phyloP scores from a whole-genome alignment of 2,329 filamentous ascomycete species.

The Paraconiothyrium brasiliense region DNA sequence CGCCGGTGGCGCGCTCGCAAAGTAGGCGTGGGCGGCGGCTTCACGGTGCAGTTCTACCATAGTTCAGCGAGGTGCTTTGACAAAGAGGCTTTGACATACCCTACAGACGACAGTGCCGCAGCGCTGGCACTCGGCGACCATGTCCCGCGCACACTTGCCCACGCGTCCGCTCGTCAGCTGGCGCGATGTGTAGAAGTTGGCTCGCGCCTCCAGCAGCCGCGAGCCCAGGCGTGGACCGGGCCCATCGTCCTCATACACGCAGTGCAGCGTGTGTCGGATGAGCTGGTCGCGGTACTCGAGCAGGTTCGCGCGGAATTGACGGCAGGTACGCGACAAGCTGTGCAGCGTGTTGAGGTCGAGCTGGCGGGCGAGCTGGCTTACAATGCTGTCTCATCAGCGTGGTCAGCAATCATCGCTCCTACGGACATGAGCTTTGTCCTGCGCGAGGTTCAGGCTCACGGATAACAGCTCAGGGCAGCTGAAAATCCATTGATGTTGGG shows the following conservation, averaged over 20 bases:
- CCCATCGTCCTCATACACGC: conserved; percentile 72
- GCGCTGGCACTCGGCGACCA: conserved; percentile 83
- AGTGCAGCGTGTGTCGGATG: conserved; percentile 78
- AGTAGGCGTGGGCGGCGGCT: conserved; percentile 74
- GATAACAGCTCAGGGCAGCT: conserved; percentile 72
- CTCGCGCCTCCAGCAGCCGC: conserved; percentile 37
- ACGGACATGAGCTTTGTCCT: conserved; percentile 38
- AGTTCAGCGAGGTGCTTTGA: conserved; percentile 22
- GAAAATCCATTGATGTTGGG: conserved; percentile 69
- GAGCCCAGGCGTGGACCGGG: conserved; percentile 63
- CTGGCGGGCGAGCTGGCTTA: conserved; percentile 75
- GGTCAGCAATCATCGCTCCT: conserved; percentile 40
- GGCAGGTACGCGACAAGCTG: conserved; percentile 82
- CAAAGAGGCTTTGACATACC: conserved; percentile 61
- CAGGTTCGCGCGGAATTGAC: conserved; percentile 78
- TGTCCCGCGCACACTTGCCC: conserved; percentile 82
- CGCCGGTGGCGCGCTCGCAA: conserved; percentile 81
- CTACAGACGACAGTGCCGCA: conserved; percentile 83
- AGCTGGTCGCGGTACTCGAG: conserved; percentile 80
- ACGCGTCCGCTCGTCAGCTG: conserved; percentile 71
- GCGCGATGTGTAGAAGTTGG: conserved; percentile 25
- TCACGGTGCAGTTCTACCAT: conserved; percentile 84
- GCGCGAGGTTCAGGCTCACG: conserved; percentile 62
- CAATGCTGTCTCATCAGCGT: conserved; percentile 67
- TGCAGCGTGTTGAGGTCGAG: conserved; percentile 91